A percentile compares a stretch with the other conserved stretches of the same genome.
Conservation (phyloP, 768 basidiomycete species). For the Mycena crocata region DNA sequence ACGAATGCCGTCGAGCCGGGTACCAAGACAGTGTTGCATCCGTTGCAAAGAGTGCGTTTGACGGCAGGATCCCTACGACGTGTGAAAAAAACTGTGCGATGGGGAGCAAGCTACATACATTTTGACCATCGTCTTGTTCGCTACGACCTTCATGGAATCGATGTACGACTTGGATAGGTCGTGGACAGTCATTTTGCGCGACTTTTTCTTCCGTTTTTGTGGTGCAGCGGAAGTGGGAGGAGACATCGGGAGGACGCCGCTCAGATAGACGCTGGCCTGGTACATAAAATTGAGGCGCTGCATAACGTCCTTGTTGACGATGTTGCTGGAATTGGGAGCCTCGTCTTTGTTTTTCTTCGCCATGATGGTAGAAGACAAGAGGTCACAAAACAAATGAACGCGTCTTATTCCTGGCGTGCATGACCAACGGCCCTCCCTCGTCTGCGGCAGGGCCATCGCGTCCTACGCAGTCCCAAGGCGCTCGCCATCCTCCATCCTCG, state of each 20-base stretch:
- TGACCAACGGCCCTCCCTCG: slow-evolving; percentile 55
- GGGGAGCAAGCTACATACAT: slow-evolving; percentile 58
- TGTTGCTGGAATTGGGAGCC: slow-evolving; percentile 64
- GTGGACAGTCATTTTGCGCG: slow-evolving; percentile 43
- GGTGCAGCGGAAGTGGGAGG: slow-evolving; percentile 11
- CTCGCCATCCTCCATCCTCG: background rate
- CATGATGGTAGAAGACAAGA: slow-evolving; percentile 49
- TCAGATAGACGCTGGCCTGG: slow-evolving; percentile 79
- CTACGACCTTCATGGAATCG: slow-evolving; percentile 74
- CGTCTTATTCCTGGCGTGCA: slow-evolving; percentile 29
- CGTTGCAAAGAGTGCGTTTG: slow-evolving; percentile 84
- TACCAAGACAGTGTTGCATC: slow-evolving; percentile 71
- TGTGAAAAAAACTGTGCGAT: background rate
- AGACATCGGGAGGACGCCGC: slow-evolving; percentile 45
- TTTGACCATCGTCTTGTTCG: slow-evolving; percentile 80
- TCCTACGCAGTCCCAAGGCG: background rate
- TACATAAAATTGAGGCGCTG: slow-evolving; percentile 90
- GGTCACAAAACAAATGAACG: too few relatives aligned
- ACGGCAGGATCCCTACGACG: slow-evolving; percentile 77
- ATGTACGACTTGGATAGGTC: slow-evolving; percentile 77
- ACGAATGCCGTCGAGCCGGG: slow-evolving; percentile 76
- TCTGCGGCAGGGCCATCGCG: slow-evolving; percentile 54
- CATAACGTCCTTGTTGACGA: slow-evolving; percentile 78
- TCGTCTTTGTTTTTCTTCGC: slow-evolving; percentile 75
- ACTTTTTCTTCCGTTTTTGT: slow-evolving; percentile 38